Percentiles rank a stretch among this genome's conserved stretches.
Evolutionary conservation across 2,329 filamentous ascomycete genomes (phyloP).

Genomic region (Fusarium phyllophilum): DNA sequence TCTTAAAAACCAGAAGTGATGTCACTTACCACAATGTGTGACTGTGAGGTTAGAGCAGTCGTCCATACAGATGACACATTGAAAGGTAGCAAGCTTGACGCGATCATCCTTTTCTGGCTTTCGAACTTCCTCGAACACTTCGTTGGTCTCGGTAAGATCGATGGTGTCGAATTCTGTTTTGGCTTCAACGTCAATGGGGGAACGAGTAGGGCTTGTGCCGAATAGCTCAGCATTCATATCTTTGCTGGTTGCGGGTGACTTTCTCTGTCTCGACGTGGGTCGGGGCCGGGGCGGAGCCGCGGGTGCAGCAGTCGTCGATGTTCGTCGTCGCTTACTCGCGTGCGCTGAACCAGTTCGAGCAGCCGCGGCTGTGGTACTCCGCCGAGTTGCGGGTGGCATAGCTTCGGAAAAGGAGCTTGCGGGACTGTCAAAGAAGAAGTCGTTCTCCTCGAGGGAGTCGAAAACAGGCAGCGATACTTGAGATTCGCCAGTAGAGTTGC

Average conservation of each 20-base stretch:
- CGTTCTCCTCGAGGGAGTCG: constrained; percentile 45
- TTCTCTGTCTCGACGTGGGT: constrained; percentile 16
- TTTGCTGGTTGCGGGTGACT: constrained; percentile 10
- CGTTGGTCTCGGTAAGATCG: constrained; percentile 54
- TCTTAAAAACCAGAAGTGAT: background rate
- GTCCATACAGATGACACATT: constrained; percentile 77
- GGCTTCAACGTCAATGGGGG: constrained; percentile 22
- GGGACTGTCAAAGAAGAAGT: constrained; percentile 38
- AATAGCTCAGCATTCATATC: constrained; percentile 43
- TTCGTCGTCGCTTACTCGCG: constrained; percentile 44
- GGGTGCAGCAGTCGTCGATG: constrained; percentile 20
- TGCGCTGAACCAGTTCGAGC: constrained; percentile 20
- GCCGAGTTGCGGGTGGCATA: constrained; percentile 43
- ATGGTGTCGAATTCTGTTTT: constrained; percentile 46
- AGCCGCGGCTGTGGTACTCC: constrained; percentile 26
- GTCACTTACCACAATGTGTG: constrained; percentile 71
- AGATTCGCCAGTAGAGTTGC: constrained; percentile 39
- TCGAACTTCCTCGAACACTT: constrained; percentile 56
- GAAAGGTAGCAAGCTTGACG: constrained; percentile 65
- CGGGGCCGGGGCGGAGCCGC: constrained; percentile 6
- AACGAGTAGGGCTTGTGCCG: constrained; percentile 30
- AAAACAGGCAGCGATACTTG: constrained; percentile 43
- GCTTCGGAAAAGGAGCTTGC: constrained; percentile 45
- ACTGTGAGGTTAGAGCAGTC: constrained; percentile 67
- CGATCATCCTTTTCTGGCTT: constrained; percentile 60